Percentiles rank a stretch among this genome's conserved stretches.
phyloP scores from a whole-genome alignment of 2,329 filamentous ascomycete genomes.

The Coniochaeta sp. region DNA sequence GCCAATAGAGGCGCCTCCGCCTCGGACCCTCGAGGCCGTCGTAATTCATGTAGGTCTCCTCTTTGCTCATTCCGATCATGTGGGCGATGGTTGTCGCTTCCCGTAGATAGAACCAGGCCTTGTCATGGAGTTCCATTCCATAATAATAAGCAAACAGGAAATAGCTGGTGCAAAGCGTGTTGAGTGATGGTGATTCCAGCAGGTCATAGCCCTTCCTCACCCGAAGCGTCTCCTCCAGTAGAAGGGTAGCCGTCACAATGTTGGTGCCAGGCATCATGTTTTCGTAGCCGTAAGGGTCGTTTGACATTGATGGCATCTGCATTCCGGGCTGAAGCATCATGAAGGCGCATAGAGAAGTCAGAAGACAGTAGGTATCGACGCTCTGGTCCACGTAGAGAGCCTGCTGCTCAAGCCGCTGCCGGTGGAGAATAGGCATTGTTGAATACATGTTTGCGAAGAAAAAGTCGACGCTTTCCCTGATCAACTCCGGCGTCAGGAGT shows the following conservation, averaged over 20 bases:
- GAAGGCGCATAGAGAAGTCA: conserved; percentile 58
- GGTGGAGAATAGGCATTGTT: conserved; percentile 55
- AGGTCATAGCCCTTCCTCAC: conserved; percentile 58
- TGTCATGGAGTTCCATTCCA: conserved; percentile 63
- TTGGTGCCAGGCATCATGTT: conserved; percentile 50
- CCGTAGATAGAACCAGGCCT: conserved; percentile 72
- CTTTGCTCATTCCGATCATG: conserved; percentile 53
- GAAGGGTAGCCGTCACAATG: conserved; percentile 55
- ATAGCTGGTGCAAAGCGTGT: conserved; percentile 64
- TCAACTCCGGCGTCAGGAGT: conserved; percentile 52
- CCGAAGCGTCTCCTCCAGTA: conserved; percentile 61
- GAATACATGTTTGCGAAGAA: conserved; percentile 62
- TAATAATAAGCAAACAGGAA: conserved; percentile 70
- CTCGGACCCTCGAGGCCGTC: conserved; percentile 53
- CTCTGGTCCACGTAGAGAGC: conserved; percentile 53
- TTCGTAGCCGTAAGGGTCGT: conserved; percentile 48
- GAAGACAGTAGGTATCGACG: conserved; percentile 55
- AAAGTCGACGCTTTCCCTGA: conserved; percentile 60
- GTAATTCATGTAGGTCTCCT: conserved; percentile 53
- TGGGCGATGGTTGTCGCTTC: conserved; percentile 67
- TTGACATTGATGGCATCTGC: conserved; percentile 38
- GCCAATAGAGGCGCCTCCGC: conserved; percentile 63
- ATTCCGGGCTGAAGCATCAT: conserved; percentile 65
- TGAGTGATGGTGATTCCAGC: conserved; percentile 45
- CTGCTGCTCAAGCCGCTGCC: conserved; percentile 49